These are phyloP conservation scores for Pichia cactophila DNA, from an alignment of 1,139 yeast species.

Conservation along the genomic window DNA sequence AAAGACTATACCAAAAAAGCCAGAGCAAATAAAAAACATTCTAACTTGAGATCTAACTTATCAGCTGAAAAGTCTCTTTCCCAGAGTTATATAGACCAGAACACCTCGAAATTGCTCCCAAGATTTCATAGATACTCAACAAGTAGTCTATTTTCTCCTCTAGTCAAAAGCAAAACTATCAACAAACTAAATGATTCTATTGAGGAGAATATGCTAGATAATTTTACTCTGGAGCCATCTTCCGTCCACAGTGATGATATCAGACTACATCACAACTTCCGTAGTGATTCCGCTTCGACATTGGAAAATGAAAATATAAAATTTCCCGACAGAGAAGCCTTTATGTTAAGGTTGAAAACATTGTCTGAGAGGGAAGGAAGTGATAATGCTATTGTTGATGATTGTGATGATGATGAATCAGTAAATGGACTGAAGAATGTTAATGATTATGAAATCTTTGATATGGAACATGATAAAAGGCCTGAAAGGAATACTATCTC, in stretches of 20 bases:
- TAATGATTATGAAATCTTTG: constrained; percentile 6
- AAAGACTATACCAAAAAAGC: constrained; percentile 24
- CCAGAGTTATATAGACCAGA: constrained; percentile 2
- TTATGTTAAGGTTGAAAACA: constrained; percentile 13
- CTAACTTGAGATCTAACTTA: constrained; percentile 10
- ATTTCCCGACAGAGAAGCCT: constrained; percentile 14
- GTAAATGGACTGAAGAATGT: background rate
- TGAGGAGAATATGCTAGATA: background rate
- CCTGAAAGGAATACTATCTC: no score
- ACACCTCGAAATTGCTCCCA: background rate
- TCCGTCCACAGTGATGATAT: constrained; percentile 19
- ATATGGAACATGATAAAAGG: constrained; percentile 9
- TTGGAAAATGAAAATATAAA: constrained; percentile 27
- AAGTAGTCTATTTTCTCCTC: constrained; percentile 16
- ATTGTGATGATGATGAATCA: constrained; percentile 19
- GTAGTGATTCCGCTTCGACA: constrained; percentile 3
- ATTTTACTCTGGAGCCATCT: constrained; percentile 12
- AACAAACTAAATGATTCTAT: constrained; percentile 1
- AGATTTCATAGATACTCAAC: constrained; percentile 24
- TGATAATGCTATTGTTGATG: constrained; percentile 23
- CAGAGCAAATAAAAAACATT: constrained; percentile 10
- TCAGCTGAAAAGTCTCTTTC: constrained; percentile 9
- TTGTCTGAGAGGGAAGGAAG: constrained; percentile 1
- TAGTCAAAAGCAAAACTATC: background rate
- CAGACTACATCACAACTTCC: constrained; percentile 14